Percentiles rank a stretch among this genome's conserved stretches.
phyloP scores from a whole-genome alignment of 768 basidiomycete genomes.

The Mycena olivaceomarginata region DNA sequence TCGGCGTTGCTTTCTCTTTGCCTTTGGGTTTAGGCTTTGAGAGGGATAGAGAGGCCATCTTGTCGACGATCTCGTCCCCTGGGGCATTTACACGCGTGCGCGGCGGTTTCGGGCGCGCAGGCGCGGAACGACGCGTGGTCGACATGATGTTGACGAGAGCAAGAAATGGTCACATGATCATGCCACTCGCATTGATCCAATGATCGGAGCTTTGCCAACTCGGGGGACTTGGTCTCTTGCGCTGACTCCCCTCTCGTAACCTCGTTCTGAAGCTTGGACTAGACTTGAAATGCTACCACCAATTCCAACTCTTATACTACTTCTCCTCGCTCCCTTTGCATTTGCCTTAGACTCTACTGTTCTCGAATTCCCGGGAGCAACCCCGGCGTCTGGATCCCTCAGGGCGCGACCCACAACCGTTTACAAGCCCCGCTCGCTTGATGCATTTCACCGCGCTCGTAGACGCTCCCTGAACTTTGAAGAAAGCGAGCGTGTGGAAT shows the following conservation, averaged over 20 bases:
- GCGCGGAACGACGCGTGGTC: slow-evolving; percentile 42
- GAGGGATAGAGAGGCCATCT: slow-evolving; percentile 35
- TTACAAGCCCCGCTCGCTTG: slow-evolving; percentile 74
- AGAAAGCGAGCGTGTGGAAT: slow-evolving; percentile 74
- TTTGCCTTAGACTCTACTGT: slow-evolving; percentile 19
- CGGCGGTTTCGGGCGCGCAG: slow-evolving; percentile 29
- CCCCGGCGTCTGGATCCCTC: slow-evolving; percentile 47
- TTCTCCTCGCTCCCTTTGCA: slow-evolving; percentile 3
- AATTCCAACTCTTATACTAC: slow-evolving; percentile 18
- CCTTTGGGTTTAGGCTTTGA: slow-evolving; percentile 37
- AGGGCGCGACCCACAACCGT: slow-evolving; percentile 74
- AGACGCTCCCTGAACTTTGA: slow-evolving; percentile 66
- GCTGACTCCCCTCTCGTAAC: no score
- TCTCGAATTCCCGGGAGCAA: slow-evolving; percentile 8
- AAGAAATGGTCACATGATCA: slow-evolving; percentile 13
- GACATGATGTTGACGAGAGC: slow-evolving; percentile 2
- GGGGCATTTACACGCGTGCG: slow-evolving; percentile 29
- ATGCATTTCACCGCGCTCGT: slow-evolving; percentile 71
- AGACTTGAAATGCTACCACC: slow-evolving; percentile 7
- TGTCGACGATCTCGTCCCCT: slow-evolving; percentile 33
- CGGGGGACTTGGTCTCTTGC: no score
- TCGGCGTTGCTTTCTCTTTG: slow-evolving; percentile 37
- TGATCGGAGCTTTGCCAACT: no score
- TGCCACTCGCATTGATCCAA: no score
- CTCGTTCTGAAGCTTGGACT: no score